Percentiles rank a stretch among this genome's conserved stretches.
Evolutionary conservation across 2,329 filamentous ascomycete genomes (phyloP).

Genomic region (Rachicladosporium sp.): DNA sequence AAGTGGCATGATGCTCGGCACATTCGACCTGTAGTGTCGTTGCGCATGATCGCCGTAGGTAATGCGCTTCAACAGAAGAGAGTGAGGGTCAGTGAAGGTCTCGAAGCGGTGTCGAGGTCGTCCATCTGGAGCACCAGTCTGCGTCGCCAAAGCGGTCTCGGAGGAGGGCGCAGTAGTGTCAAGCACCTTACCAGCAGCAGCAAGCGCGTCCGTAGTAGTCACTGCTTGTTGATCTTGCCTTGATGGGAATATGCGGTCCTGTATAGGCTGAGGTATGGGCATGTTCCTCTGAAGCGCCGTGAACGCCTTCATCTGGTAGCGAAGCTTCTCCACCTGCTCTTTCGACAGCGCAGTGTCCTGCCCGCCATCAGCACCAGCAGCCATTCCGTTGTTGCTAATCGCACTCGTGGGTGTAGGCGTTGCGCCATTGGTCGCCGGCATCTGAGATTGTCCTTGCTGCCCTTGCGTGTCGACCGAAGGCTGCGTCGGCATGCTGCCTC

Average conservation of each 20-base stretch:
- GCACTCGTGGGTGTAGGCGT: neutral
- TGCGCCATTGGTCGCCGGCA: conserved; percentile 3
- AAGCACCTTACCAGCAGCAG: conserved; percentile 36
- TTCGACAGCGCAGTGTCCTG: conserved; percentile 39
- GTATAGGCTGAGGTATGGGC: conserved; percentile 64
- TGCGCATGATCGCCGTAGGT: conserved; percentile 68
- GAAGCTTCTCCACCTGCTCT: conserved; percentile 66
- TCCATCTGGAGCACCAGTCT: conserved; percentile 23
- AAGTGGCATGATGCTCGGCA: conserved; percentile 78
- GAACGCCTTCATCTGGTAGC: conserved; percentile 83
- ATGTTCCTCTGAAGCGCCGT: conserved; percentile 80
- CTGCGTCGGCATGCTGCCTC: conserved; percentile 28
- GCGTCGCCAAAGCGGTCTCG: conserved; percentile 29
- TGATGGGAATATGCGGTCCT: conserved; percentile 70
- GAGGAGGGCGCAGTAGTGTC: conserved; percentile 34
- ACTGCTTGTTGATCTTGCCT: conserved; percentile 44
- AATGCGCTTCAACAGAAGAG: conserved; percentile 44
- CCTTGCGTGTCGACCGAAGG: conserved; percentile 18
- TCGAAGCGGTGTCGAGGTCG: conserved; percentile 45
- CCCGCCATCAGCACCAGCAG: no score
- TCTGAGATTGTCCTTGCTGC: conserved; percentile 12
- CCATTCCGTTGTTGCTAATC: no score
- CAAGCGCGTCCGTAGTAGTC: conserved; percentile 28
- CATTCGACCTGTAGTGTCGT: conserved; percentile 63
- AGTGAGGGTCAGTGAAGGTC: conserved; percentile 64